These are phyloP conservation scores for Penicillium sp. DNA, from an alignment of 2,329 filamentous ascomycete genomes.

Conservation along the genomic window DNA sequence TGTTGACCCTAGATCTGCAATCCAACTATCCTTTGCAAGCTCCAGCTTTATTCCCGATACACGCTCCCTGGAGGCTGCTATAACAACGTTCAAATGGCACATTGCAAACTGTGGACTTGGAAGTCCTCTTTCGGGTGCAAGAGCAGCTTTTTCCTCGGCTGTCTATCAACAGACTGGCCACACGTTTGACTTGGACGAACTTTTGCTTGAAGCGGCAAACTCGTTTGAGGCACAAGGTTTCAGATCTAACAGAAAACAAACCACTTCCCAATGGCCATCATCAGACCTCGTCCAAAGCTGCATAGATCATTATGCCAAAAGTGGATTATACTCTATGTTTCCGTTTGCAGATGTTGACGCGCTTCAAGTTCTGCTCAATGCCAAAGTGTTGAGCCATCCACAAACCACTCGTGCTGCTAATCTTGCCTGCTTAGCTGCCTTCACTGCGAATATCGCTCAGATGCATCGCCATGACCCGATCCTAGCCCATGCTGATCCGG, in stretches of 20 bases:
- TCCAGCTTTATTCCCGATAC: constrained; percentile 16
- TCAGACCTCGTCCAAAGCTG: constrained; percentile 15
- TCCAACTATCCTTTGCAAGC: not conserved
- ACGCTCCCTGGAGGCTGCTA: constrained; percentile 16
- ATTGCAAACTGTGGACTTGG: constrained; percentile 23
- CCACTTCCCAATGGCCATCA: constrained; percentile 19
- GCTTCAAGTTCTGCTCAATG: constrained; percentile 16
- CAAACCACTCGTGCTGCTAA: constrained; percentile 8
- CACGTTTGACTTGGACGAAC: constrained; percentile 22
- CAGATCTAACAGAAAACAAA: not conserved
- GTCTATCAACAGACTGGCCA: constrained; percentile 18
- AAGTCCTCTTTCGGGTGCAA: constrained; percentile 13
- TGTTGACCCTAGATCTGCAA: not conserved
- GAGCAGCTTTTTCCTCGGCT: constrained; percentile 16
- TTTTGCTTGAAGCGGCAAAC: constrained; percentile 15
- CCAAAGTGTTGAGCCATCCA: constrained; percentile 12
- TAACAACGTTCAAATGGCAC: constrained; percentile 22
- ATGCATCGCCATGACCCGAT: constrained; percentile 23
- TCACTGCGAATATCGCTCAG: constrained; percentile 26
- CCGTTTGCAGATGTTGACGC: constrained; percentile 21
- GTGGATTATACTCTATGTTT: constrained; percentile 27
- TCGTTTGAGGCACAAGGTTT: constrained; percentile 9
- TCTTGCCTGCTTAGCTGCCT: constrained; percentile 21
- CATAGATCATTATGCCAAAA: constrained; percentile 19
- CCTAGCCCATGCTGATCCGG: constrained; percentile 22